Base-by-base conservation (phyloP, 2,329 filamentous ascomycete species). In the Corynespora cassiicola region DNA sequence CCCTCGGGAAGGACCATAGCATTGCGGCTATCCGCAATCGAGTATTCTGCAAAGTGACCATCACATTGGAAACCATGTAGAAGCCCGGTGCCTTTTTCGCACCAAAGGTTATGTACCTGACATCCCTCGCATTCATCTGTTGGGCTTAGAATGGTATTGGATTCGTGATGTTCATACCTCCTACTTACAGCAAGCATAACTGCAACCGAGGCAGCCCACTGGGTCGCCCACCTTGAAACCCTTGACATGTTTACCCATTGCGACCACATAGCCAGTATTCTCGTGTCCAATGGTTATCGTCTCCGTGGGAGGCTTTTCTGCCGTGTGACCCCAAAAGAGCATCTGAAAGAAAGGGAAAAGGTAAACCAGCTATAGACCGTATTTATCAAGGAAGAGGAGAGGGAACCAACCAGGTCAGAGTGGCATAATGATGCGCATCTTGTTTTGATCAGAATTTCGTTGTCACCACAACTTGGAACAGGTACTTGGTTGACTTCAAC, bases 1-100 rank as follows among this genome's bases (percentile, higher is more conserved):
- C 27, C 21, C 26, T 70, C 55, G 21, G 71, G 68, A 6, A 74
- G 56, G 26, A 68, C 55, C 17, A 71, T 61, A 1, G 66, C 66
- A 47, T 70, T 73, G 39, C 65, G 66, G 37, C 63, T 66, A 47
- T 75, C 71, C 12, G 72, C 67, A 1, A 69, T 40, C 2, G 67
- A 65, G 55, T 76, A 77, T 54, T 76, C 71, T 12, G 68, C 63
- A 42, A 76, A 76, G 46, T 67, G 71, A 69, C 74, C 48, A 64
- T 65, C 12, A 24, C 42, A 8, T 48, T 61, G 29, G 73, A 71
- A 37, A 68, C 56, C 45, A 25, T 46, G 29, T 11, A 52, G 35
- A 8, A 36, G 19, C 12, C 42, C 42, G 15, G 20, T 58, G 43
- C 16, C 61, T 52, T 9, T 61, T 59, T 20, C 58, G 56, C 18